Evolutionary conservation across 306 rosid species (phyloP), one percentile per base, ranked within the genome.

Genomic region (Sindora glabra): DNA sequence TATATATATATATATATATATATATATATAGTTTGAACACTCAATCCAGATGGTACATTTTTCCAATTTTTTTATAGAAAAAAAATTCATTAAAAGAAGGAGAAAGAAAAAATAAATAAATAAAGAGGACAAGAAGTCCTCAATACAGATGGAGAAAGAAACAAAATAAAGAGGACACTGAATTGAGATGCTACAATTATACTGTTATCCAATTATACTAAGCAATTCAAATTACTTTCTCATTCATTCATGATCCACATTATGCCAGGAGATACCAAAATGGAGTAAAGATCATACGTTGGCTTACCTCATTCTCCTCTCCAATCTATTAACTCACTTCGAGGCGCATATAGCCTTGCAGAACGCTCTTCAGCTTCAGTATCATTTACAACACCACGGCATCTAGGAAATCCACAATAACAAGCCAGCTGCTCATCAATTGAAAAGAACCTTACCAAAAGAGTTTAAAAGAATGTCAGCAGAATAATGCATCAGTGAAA

Each of bases 361-460:
- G 84, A 89, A 46, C 99, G 89, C 74, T 89, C 99, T 73, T 94
- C 96, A 26, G 95, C 86, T 48, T 91, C 99, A 1, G 76, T 79
- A 68, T 92, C 98, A 72, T 94, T 94, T 58, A 94, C 97, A 40
- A 94, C 59, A 68, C 99, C 99, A 68, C 95, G 89, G 59, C 99
- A 94, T 70, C 88, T 84, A 10, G 84, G 86, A 72, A 74, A 89
- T 63, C 99, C 99, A 70, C 99, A 94, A 65, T 84, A 94, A 76
- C 99, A 94, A 53, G 97, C 64, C 37, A 94, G 91, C 45, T 87
- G 95, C 62, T 89, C 99, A 75, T 89, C 99, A 56, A 81, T 92
- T 52, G 99, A 89, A 77, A 83, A 89, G 63, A 92, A 92, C 78
- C 99, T 92, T n/a, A 84, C 29, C 24, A 69, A 30, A 32, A 38